A percentile compares a stretch with the other conserved stretches of the same genome.
Conservation (phyloP, 805 yeast genomes). For the Lachancea kluyveri region DNA sequence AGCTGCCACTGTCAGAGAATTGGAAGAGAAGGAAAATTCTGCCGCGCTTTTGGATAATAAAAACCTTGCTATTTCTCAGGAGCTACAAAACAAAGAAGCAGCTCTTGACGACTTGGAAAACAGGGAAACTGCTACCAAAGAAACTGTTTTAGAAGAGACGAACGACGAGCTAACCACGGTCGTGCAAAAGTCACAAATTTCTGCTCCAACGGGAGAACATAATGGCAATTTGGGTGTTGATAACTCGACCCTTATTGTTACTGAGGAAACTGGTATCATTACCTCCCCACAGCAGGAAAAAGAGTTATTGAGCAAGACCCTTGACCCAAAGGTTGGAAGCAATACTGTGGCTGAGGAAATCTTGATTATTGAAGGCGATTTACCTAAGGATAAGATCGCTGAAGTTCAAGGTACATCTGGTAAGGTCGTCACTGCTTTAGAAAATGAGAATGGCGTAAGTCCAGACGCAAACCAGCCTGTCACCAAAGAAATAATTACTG, state of each 20-base stretch:
- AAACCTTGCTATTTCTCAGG: no score
- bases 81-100: no score
- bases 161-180: no score
- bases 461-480: not conserved
- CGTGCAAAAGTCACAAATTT: no score
- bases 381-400: constrained; percentile 5
- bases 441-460: not conserved
- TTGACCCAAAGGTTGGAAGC: constrained; percentile 16
- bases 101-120: no score
- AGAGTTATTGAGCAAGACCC: constrained; percentile 8
- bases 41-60: no score
- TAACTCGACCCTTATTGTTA: constrained; percentile 1
- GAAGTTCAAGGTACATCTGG: constrained; percentile 8
- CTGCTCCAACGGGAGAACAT: not conserved
- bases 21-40: no score
- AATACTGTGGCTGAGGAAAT: constrained; percentile 7
- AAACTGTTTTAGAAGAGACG: no score
- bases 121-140: no score
- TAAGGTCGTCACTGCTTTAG: constrained; percentile 1
- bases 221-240: constrained; percentile 1
- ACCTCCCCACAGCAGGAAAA: constrained; percentile 11
- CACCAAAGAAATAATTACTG: constrained; percentile 19
- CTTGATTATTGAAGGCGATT: constrained; percentile 5
- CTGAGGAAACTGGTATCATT: constrained; percentile 9
- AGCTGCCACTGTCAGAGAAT: not conserved